Percentiles rank a stretch among this genome's conserved stretches.
phyloP scores from a whole-genome alignment of 495 filamentous ascomycete genomes.

The Penicillium silybi region DNA sequence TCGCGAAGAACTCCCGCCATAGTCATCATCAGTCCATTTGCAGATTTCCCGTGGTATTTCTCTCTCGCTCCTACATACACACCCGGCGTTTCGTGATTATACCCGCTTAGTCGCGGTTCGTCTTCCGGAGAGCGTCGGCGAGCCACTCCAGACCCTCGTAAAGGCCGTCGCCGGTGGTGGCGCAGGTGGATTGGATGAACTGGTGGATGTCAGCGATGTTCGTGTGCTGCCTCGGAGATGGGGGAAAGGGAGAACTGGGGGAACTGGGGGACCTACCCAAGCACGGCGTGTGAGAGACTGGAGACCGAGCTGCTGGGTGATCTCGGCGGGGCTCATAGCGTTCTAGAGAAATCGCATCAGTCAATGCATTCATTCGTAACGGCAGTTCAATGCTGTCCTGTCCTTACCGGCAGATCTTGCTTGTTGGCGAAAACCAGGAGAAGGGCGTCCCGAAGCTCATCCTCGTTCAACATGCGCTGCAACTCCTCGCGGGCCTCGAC shows the following conservation, averaged over 20 bases:
- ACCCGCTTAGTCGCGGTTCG: slow-evolving; percentile 69
- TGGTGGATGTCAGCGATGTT: slow-evolving; percentile 36
- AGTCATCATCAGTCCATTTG: slow-evolving; percentile 40
- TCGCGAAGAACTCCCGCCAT: slow-evolving; percentile 37
- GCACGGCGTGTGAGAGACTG: slow-evolving; percentile 96
- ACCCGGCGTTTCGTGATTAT: slow-evolving; percentile 27
- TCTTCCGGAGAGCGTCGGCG: slow-evolving; percentile 89
- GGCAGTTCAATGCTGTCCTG: not conserved
- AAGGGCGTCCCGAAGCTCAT: slow-evolving; percentile 95
- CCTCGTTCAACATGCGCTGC: slow-evolving; percentile 99
- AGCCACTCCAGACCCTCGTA: slow-evolving; percentile 99
- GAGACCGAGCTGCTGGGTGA: slow-evolving; percentile 99
- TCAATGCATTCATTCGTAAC: not conserved
- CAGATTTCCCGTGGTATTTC: slow-evolving; percentile 39
- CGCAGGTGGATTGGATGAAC: slow-evolving; percentile 99
- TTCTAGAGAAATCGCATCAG: slow-evolving; percentile 56
- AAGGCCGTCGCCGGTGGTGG: slow-evolving; percentile 98
- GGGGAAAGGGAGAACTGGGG: not conserved
- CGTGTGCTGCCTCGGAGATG: not conserved
- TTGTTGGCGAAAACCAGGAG: slow-evolving; percentile 99
- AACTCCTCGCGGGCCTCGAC: slow-evolving; percentile 98
- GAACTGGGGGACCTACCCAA: slow-evolving; percentile 89
- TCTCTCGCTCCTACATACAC: slow-evolving; percentile 34
- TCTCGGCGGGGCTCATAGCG: slow-evolving; percentile 98
- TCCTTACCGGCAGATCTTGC: slow-evolving; percentile 95